Conservation (phyloP, 2,329 filamentous ascomycete genomes). For the Blumeriella jaapii region DNA sequence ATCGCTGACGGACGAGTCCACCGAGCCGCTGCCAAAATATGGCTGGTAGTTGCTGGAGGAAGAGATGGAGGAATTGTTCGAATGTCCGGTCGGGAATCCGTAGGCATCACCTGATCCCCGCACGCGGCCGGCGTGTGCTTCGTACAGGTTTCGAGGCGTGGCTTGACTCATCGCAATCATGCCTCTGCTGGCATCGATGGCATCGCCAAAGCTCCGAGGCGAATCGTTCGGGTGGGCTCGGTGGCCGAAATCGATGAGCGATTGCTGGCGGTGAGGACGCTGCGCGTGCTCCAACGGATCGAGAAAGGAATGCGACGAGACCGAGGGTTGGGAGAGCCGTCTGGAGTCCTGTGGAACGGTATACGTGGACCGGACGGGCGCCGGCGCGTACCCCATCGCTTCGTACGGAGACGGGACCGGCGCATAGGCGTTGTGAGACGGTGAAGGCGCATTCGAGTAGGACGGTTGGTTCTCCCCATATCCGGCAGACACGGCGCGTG, state of each 20-base stretch:
- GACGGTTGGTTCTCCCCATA: constrained; percentile 51
- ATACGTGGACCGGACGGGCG: constrained; percentile 48
- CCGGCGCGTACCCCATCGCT: constrained; percentile 61
- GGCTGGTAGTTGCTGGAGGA: constrained; percentile 67
- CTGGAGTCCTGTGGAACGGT: constrained; percentile 44
- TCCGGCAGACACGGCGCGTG: constrained; percentile 47
- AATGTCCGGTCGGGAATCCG: constrained; percentile 77
- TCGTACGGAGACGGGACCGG: constrained; percentile 55
- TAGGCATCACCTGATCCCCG: constrained; percentile 77
- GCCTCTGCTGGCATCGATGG: constrained; percentile 82
- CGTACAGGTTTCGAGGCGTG: constrained; percentile 83
- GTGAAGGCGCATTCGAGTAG: constrained; percentile 52
- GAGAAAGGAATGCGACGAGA: constrained; percentile 42
- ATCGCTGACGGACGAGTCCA: constrained; percentile 77
- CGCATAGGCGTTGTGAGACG: constrained; percentile 24
- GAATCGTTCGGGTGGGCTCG: constrained; percentile 46
- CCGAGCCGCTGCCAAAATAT: constrained; percentile 77
- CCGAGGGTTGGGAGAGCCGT: constrained; percentile 79
- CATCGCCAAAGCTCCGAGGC: constrained; percentile 68
- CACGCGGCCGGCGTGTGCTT: constrained; percentile 45
- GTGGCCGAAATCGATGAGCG: constrained; percentile 52
- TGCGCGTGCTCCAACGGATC: constrained; percentile 18
- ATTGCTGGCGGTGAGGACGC: constrained; percentile 41
- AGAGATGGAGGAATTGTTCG: constrained; percentile 82
- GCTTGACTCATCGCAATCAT: constrained; percentile 97